Conservation (phyloP, 225 moss, liverwort and hornwort species). For the Antitrichia curtipendula region DNA sequence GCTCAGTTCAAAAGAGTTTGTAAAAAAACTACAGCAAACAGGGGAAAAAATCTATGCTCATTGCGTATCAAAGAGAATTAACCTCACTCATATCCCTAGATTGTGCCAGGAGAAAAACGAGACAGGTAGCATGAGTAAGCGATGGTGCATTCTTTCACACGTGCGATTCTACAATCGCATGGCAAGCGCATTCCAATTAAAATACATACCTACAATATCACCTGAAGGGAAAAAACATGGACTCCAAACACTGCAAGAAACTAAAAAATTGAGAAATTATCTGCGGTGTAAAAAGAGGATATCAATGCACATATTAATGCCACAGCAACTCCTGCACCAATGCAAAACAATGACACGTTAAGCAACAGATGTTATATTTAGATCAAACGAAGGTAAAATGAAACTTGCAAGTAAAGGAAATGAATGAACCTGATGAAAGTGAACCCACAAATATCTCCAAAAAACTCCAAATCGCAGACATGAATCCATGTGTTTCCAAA, state of each 20-base stretch:
- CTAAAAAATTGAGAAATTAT: not conserved
- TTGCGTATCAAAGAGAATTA: not conserved
- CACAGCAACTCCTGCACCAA: slow-evolving; percentile 76
- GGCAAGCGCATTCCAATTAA: not conserved
- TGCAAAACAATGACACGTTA: not conserved
- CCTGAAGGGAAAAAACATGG: not conserved
- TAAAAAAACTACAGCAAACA: not conserved
- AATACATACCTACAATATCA: not conserved
- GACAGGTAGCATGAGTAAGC: not conserved
- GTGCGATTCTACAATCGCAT: not conserved
- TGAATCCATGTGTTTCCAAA: slow-evolving; percentile 57
- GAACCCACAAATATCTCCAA: slow-evolving; percentile 92
- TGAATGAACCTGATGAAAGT: slow-evolving; percentile 59
- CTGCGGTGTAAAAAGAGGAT: slow-evolving; percentile 26
- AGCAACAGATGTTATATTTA: slow-evolving; percentile 1
- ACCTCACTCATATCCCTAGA: not conserved
- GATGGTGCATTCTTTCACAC: not conserved
- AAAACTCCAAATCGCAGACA: slow-evolving; percentile 80
- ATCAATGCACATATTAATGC: slow-evolving; percentile 93
- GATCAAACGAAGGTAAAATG: not conserved
- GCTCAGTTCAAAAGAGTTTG: not conserved
- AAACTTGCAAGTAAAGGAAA: not conserved
- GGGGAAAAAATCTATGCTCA: not conserved
- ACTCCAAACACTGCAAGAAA: not conserved
- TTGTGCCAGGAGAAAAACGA: not conserved